A percentile compares a stretch with the other conserved stretches of the same genome.
These are phyloP conservation scores for Fistulina hepatica DNA, from an alignment of 1,284 basidiomycete species.

Conservation along the genomic window DNA sequence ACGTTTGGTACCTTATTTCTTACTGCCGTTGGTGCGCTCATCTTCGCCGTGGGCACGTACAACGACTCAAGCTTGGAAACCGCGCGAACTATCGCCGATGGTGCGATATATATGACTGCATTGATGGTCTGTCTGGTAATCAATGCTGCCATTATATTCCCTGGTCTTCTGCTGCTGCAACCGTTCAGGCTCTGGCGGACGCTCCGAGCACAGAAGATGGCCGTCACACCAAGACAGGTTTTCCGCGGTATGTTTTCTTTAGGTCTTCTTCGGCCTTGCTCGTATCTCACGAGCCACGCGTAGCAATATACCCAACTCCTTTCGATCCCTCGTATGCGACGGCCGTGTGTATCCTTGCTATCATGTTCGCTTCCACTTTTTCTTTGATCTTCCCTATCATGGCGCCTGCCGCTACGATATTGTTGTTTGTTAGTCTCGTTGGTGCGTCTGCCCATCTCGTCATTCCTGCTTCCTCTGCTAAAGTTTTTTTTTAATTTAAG, in stretches of 20 bases:
- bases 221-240: conserved; percentile 65
- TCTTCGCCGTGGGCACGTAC: conserved; percentile 56
- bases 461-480: neutral
- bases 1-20: conserved; percentile 48
- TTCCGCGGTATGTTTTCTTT: conserved; percentile 50
- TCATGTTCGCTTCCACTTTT: conserved; percentile 64
- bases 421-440: conserved; percentile 59
- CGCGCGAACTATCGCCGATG: conserved; percentile 47
- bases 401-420: conserved; percentile 53
- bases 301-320: conserved; percentile 62
- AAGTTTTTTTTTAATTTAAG: conserved; percentile 27
- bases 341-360: conserved; percentile 53
- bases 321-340: conserved; percentile 60
- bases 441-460: conserved; percentile 31
- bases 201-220: conserved; percentile 39
- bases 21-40: conserved; percentile 50
- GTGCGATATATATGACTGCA: conserved; percentile 59
- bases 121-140: conserved; percentile 53
- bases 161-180: conserved; percentile 61
- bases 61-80: conserved; percentile 21
- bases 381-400: conserved; percentile 68
- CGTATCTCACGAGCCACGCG: conserved; percentile 3
- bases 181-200: conserved; percentile 50
- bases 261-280: conserved; percentile 1
- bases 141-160: conserved; percentile 59